Percentiles rank a stretch among this genome's conserved stretches.
These are phyloP conservation scores for Scenedesmus sp. DNA, from an alignment of 163 green algal species.

Conservation along the genomic window DNA sequence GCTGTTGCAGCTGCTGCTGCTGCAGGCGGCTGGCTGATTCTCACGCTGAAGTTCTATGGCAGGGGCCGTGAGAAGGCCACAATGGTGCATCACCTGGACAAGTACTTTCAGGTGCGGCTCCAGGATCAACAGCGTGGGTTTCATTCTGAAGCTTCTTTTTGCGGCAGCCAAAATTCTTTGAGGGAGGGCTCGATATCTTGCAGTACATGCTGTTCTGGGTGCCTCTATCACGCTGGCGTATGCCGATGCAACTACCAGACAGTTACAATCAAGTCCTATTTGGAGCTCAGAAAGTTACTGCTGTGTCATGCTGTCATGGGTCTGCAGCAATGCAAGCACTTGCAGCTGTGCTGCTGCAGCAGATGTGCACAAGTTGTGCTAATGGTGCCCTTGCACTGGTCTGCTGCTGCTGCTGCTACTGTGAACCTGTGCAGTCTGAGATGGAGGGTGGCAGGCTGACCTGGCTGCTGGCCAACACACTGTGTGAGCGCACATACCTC, in stretches of 20 bases:
- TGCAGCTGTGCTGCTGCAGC: too few relatives aligned
- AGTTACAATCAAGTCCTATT: background rate
- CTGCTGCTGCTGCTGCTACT: background rate
- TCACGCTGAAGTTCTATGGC: slow-evolving; percentile 72
- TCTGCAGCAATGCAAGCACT: too few relatives aligned
- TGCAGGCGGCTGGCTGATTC: slow-evolving; percentile 62
- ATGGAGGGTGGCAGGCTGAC: slow-evolving; percentile 22
- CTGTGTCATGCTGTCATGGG: background rate
- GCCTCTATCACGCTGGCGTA: background rate
- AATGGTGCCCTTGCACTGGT: background rate
- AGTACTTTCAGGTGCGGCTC: background rate
- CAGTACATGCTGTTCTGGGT: too few relatives aligned
- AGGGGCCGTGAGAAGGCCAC: slow-evolving; percentile 8
- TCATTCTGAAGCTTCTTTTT: too few relatives aligned
- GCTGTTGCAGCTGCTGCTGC: background rate
- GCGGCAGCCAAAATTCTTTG: too few relatives aligned
- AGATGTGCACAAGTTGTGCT: background rate
- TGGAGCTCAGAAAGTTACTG: background rate
- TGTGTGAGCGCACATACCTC: slow-evolving; percentile 44
- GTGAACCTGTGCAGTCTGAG: background rate
- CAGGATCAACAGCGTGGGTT: background rate
- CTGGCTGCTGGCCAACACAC: slow-evolving; percentile 57
- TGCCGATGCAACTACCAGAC: background rate
- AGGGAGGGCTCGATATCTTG: too few relatives aligned
- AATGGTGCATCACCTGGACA: background rate